phyloP scores from a whole-genome alignment of 2,329 filamentous ascomycete genomes.

The Penicillium hordei region DNA sequence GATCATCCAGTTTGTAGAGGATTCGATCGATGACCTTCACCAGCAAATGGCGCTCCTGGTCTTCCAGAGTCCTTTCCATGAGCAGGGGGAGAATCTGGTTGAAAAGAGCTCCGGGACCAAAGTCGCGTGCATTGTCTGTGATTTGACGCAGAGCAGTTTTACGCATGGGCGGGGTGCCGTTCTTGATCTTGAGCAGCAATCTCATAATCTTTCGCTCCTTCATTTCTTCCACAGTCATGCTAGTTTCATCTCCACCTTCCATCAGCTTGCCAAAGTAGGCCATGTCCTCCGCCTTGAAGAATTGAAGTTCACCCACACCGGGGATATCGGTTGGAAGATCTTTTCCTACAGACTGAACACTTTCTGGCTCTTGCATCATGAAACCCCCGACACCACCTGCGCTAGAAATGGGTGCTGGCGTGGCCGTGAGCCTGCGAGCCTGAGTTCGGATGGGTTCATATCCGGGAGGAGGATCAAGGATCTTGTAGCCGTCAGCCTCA shows the following conservation, averaged over 20 bases:
- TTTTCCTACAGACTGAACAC: constrained; percentile 77
- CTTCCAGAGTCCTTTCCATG: constrained; percentile 97
- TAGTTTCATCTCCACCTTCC: constrained; percentile 88
- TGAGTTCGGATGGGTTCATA: constrained; percentile 81
- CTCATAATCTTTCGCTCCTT: constrained; percentile 99
- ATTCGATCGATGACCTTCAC: constrained; percentile 99
- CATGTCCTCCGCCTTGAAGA: constrained; percentile 99
- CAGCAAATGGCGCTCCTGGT: constrained; percentile 94
- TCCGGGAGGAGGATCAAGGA: constrained; percentile 84
- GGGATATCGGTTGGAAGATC: constrained; percentile 94
- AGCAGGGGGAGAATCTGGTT: constrained; percentile 95
- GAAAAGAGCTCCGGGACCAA: constrained; percentile 90
- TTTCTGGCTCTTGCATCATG: constrained; percentile 96
- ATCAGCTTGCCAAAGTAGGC: constrained; percentile 97
- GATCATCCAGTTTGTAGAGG: constrained; percentile 95
- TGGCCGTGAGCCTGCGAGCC: constrained; percentile 71
- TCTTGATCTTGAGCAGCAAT: constrained; percentile 95
- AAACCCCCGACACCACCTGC: constrained; percentile 72
- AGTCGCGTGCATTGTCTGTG: constrained; percentile 94
- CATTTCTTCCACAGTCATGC: constrained; percentile 87
- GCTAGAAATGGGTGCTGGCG: constrained; percentile 62
- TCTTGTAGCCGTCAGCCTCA: constrained; percentile 75
- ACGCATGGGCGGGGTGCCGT: constrained; percentile 96
- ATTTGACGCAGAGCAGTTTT: constrained; percentile 97
- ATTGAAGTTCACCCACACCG: constrained; percentile 91